Conservation (phyloP, 495 filamentous ascomycete species). For the Penicillium tannophilum region DNA sequence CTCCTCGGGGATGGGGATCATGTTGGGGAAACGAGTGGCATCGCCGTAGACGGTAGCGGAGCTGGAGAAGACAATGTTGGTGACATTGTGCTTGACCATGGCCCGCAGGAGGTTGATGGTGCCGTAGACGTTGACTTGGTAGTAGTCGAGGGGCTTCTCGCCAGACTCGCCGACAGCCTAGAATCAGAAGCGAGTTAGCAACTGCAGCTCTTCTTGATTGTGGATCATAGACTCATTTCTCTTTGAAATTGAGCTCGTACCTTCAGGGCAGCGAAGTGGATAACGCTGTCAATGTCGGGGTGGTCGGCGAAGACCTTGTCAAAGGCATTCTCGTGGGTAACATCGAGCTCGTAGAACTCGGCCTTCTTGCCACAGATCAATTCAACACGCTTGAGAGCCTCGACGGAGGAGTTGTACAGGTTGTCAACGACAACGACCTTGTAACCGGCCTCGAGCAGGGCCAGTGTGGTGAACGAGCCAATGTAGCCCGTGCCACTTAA, state of each 20-base stretch:
- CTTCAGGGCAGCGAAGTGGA: conserved; percentile 98
- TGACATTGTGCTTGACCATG: conserved; percentile 86
- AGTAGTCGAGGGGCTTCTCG: conserved; percentile 97
- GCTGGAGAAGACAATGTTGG: conserved; percentile 97
- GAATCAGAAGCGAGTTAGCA: conserved; percentile 11
- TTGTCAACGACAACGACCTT: conserved; percentile 95
- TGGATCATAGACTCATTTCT: not conserved
- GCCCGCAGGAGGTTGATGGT: conserved; percentile 83
- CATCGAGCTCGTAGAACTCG: conserved; percentile 80
- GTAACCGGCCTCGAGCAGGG: conserved; percentile 90
- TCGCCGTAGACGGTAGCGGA: conserved; percentile 98
- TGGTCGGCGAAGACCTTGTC: conserved; percentile 88
- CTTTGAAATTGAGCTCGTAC: conserved; percentile 45
- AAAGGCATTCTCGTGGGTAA: conserved; percentile 80
- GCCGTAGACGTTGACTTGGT: conserved; percentile 93
- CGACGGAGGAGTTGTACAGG: conserved; percentile 91
- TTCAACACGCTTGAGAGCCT: conserved; percentile 89
- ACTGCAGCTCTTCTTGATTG: not conserved
- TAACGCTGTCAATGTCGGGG: conserved; percentile 93
- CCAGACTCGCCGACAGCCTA: conserved; percentile 95
- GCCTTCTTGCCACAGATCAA: conserved; percentile 89
- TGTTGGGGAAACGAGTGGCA: conserved; percentile 91
- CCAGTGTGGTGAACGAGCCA: conserved; percentile 92
- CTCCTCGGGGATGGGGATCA: conserved; percentile 98
- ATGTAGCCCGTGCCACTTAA: conserved; percentile 96